Evolutionary conservation across 148 eudicot genomes (phyloP).

Genomic region (Fagopyrum tataricum): DNA sequence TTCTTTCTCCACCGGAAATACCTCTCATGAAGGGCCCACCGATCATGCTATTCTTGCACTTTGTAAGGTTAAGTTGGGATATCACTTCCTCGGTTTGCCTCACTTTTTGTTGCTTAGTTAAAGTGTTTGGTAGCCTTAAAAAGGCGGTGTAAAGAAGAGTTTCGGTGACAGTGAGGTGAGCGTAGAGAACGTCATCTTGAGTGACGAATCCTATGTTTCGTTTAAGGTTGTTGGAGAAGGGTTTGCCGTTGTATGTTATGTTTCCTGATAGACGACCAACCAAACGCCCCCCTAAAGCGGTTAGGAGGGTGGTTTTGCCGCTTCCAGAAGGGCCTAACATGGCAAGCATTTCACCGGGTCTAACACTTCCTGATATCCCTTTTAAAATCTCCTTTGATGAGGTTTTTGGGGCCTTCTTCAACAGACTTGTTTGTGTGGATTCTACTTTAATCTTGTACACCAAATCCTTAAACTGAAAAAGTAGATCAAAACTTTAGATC

Average conservation of each 20-base stretch:
- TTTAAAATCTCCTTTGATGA: constrained; percentile 30
- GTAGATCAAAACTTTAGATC: too few species aligned
- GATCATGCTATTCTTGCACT: constrained; percentile 11
- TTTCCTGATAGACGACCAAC: constrained; percentile 32
- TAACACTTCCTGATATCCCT: constrained; percentile 37
- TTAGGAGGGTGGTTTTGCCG: constrained; percentile 53
- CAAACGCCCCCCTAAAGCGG: constrained; percentile 49
- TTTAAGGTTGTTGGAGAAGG: constrained; percentile 32
- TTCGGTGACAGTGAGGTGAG: constrained; percentile 18
- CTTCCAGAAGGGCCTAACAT: constrained; percentile 66
- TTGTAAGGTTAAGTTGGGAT: constrained; percentile 1
- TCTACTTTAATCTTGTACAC: constrained; percentile 7
- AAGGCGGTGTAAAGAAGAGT: constrained; percentile 16
- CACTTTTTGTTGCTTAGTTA: constrained; percentile 8
- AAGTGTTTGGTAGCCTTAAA: constrained; percentile 10
- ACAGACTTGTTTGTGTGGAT: too few species aligned
- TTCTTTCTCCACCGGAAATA: constrained; percentile 17
- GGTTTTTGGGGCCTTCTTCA: neutral
- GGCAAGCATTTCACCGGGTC: constrained; percentile 53
- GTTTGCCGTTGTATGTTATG: constrained; percentile 43
- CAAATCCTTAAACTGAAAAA: constrained; percentile 7
- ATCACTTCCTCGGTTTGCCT: constrained; percentile 15
- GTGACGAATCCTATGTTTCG: constrained; percentile 68
- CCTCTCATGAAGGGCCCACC: constrained; percentile 13
- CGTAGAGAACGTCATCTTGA: constrained; percentile 21